Evolutionary conservation across 148 eudicot species (phyloP), one percentile per base, ranked within the genome.

Genomic region (Agrostemma githago): DNA sequence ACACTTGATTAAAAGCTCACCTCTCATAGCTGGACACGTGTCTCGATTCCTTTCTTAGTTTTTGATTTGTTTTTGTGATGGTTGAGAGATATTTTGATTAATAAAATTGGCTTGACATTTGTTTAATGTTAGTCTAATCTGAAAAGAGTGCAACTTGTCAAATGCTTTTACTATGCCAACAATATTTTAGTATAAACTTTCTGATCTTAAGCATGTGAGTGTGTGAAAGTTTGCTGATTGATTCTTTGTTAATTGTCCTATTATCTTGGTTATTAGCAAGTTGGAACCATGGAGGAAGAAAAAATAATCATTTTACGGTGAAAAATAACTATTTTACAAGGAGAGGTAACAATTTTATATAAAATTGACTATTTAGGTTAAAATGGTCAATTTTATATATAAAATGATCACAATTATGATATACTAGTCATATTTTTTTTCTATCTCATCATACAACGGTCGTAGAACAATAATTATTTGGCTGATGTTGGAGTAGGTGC

Each of bases 61-160:
- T 53, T 68, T 56, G 40, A 61, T 46, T 68, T 66, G 72, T 62
- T 79, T 61, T 10, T 69, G 72, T 46, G 60, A 61, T 68, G 3
- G 40, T 57, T 60, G 68, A 48, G 20, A 6, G 17, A 39, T n/a
- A 6, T 70, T 72, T 73, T 68, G 60, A 62, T 68, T 9, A 53
- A 48, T 48, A 8, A 17, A 20, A 41, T 51, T 17, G 21, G 21
- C 11, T 34, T 26, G 42, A 72, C 9, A 19, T 65, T 79, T 58
- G 68, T 73, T 72, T 67, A 62, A 17, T 71, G 38, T 63, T 40
- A 16, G 41, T 48, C 60, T 68, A 68, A 17, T 74, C 41, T 11
- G n/a, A 51, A 54, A 71, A 38, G 74, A 5, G 3, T 20, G 75
- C 82, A 75, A 71, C 67, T 64, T 79, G 82, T 71, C 72, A 71